phyloP scores from a whole-genome alignment of 1,284 basidiomycete genomes.

The Fomitiporia mediterranea region DNA sequence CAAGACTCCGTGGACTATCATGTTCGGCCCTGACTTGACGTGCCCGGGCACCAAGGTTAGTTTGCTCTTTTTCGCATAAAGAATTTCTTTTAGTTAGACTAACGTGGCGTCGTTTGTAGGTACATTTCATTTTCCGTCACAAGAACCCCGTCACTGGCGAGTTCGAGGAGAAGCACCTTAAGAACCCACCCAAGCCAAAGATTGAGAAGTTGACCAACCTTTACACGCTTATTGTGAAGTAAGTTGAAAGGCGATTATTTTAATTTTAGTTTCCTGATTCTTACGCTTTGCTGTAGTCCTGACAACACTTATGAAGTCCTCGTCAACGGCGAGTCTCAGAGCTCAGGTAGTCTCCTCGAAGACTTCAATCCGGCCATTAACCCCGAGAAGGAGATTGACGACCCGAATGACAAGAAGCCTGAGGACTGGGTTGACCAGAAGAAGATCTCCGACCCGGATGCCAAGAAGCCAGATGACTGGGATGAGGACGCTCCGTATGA shows the following conservation, averaged over 20 bases:
- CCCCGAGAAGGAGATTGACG: constrained; percentile 90
- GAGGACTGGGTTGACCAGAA: constrained; percentile 89
- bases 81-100: background rate
- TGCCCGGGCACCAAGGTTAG: constrained; percentile 81
- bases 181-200: constrained; percentile 73
- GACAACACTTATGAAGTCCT: constrained; percentile 94
- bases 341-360: constrained; percentile 83
- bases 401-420: constrained; percentile 89
- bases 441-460: constrained; percentile 82
- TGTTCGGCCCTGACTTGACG: constrained; percentile 90
- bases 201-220: constrained; percentile 89
- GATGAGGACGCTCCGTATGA: constrained; percentile 92
- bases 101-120: constrained; percentile 37
- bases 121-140: constrained; percentile 98
- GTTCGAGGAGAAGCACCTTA: constrained; percentile 96
- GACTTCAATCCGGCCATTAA: constrained; percentile 96
- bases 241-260: constrained; percentile 30
- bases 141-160: constrained; percentile 88
- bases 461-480: constrained; percentile 92
- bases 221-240: constrained; percentile 91
- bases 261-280: constrained; percentile 4
- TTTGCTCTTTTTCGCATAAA: background rate
- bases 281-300: constrained; percentile 49
- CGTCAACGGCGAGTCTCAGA: constrained; percentile 84
- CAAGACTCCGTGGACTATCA: constrained; percentile 96